phyloP scores from a whole-genome alignment of 2,329 filamentous ascomycete species.

The Dactylonectria macrodidyma region DNA sequence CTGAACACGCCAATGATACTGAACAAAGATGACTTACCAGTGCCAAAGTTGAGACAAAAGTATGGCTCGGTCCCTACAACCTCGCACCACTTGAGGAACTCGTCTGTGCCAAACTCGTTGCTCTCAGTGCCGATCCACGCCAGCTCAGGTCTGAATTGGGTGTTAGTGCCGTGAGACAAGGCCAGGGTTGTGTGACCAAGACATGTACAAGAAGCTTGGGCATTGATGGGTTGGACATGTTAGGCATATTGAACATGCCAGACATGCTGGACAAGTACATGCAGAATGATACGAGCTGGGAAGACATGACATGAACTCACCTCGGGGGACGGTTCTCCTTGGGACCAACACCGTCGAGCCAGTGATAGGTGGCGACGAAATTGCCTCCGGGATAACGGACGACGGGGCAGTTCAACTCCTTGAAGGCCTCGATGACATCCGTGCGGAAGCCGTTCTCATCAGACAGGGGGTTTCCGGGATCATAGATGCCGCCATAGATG shows the following conservation, averaged over 20 bases:
- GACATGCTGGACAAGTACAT: no score
- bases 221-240: not conserved
- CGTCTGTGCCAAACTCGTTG: slow-evolving; percentile 88
- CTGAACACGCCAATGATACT: not conserved
- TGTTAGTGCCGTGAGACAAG: not conserved
- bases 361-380: slow-evolving; percentile 89
- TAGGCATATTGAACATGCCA: not conserved
- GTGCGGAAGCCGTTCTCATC: slow-evolving; percentile 83
- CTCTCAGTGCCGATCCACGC: slow-evolving; percentile 84
- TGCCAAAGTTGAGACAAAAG: slow-evolving; percentile 85
- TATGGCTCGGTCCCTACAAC: slow-evolving; percentile 83
- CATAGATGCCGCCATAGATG: slow-evolving; percentile 90
- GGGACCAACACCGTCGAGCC: slow-evolving; percentile 86
- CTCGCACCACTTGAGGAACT: slow-evolving; percentile 88
- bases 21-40: slow-evolving; percentile 60
- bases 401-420: slow-evolving; percentile 82
- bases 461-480: slow-evolving; percentile 80
- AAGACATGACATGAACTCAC: slow-evolving; percentile 36
- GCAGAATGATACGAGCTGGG: no score
- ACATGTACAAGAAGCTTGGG: not conserved
- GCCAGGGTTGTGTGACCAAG: not conserved
- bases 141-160: slow-evolving; percentile 70
- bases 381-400: slow-evolving; percentile 88
- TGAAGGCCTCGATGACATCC: slow-evolving; percentile 82
- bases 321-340: slow-evolving; percentile 74